Base-by-base conservation (phyloP, 1,284 basidiomycete genomes). In the Trametes versicolor region DNA sequence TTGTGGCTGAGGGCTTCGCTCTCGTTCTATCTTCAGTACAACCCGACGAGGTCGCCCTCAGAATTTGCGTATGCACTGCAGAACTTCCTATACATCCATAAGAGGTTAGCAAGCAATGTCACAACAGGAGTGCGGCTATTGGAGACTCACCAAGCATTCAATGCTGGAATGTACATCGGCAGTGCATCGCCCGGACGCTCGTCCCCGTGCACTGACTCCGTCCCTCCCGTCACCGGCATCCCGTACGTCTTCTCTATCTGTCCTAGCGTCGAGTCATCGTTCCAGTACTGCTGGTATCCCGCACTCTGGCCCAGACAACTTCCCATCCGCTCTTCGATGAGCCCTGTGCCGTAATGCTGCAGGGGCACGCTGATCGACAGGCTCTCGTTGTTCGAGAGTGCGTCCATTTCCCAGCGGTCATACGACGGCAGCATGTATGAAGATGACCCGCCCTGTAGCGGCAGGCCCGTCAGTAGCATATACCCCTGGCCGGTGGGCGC, bases 341-440 rank as follows among this genome's bases (percentile, higher is more conserved):
- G 78, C 0, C 89, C 89, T 2, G 88, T 90, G 75, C 88, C 90
- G 73, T 91, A 92, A 70, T 88, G 79, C 68, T 90, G 90, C 0
- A 88, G 87, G 51, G 90, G 79, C 47, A 88, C 87, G 1, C 87
- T 87, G 23, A 89, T 90, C 49, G 88, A 86, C 56, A 90, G 70
- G 45, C 82, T 80, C 13, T 79, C 78, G 15, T 81, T 76, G 36
- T 77, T 75, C 47, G 78, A 50, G 43, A 62, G 76, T 43, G 78
- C 69, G 17, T 84, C 83, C 43, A 79, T 68, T 1, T 82, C 72
- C 87, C 87, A 89, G 13, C 85, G 79, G 62, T 87, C 83, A 65
- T 83, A 85, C 39, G 83, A 85, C 37, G 84, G 74, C 21, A 80
- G 70, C 66, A 74, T 70, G 74, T 76, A 76, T 56, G 74, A 65